A percentile compares a stretch with the other conserved stretches of the same genome.
phyloP scores from a whole-genome alignment of 345 rosid genomes.

The Gossypium herbaceum region DNA sequence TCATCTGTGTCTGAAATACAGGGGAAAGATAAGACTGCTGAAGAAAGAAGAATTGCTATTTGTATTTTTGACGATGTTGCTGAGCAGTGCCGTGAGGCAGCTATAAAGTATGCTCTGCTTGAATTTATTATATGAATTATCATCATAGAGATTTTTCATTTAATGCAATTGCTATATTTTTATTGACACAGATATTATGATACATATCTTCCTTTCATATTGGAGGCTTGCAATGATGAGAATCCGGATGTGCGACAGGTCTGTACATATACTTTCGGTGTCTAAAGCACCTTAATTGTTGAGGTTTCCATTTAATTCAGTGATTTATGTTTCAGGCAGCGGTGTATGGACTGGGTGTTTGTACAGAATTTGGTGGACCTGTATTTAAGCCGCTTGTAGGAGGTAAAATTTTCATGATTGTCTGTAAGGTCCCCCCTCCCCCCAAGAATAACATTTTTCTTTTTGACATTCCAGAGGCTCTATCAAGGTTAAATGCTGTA shows the following conservation, averaged over 20 bases:
- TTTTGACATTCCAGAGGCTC: slow-evolving; percentile 64
- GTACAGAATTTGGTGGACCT: slow-evolving; percentile 97
- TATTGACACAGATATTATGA: slow-evolving; percentile 73
- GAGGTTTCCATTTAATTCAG: slow-evolving; percentile 10
- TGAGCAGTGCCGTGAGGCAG: slow-evolving; percentile 92
- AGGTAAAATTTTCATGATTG: slow-evolving; percentile 44
- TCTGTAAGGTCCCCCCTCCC: neutral
- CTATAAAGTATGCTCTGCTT: slow-evolving; percentile 63
- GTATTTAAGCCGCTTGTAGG: slow-evolving; percentile 91
- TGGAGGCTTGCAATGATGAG: slow-evolving; percentile 98
- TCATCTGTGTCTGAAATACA: slow-evolving; percentile 23
- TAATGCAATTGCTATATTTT: slow-evolving; percentile 21
- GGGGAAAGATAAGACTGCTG: slow-evolving; percentile 99
- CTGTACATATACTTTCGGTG: slow-evolving; percentile 7
- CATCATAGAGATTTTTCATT: slow-evolving; percentile 12
- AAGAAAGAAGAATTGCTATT: slow-evolving; percentile 98
- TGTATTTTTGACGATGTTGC: slow-evolving; percentile 99
- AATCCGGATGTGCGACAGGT: slow-evolving; percentile 97
- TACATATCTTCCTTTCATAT: slow-evolving; percentile 87
- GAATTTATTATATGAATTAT: slow-evolving; percentile 13
- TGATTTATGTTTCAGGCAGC: slow-evolving; percentile 67
- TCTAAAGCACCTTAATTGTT: slow-evolving; percentile 8
- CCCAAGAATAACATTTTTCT: slow-evolving; percentile 19
- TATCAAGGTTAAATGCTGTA: slow-evolving; percentile 90
- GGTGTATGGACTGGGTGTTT: slow-evolving; percentile 98